These are phyloP conservation scores for Sphaerostilbella broomeana DNA, from an alignment of 2,329 filamentous ascomycete species.

Conservation along the genomic window DNA sequence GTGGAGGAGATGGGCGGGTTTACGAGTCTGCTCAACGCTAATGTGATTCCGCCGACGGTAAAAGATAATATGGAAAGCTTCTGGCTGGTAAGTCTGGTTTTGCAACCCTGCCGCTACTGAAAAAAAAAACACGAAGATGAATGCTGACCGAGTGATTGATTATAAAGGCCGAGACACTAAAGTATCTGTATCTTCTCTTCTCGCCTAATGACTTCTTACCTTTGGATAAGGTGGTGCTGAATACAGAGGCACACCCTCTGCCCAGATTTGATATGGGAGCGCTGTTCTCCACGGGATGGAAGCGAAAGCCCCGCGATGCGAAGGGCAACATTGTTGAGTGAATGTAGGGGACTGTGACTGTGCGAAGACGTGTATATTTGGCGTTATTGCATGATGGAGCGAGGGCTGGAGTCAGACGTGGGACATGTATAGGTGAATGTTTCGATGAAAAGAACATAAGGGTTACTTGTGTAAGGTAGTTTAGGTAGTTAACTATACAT, in stretches of 20 bases:
- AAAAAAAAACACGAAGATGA: no score
- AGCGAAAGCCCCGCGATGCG: constrained; percentile 55
- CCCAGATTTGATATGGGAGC: constrained; percentile 77
- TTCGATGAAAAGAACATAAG: no score
- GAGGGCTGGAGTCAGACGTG: no score
- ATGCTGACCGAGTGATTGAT: constrained; percentile 1
- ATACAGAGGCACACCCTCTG: constrained; percentile 90
- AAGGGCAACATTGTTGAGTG: constrained; percentile 33
- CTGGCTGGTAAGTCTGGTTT: constrained; percentile 66
- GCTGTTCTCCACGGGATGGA: constrained; percentile 76
- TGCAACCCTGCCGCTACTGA: no score
- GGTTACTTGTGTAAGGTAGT: no score
- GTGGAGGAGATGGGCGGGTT: constrained; percentile 75
- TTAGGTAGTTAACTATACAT: no score
- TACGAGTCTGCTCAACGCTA: constrained; percentile 71
- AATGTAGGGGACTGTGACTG: no score
- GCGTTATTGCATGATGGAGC: no score
- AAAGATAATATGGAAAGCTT: constrained; percentile 98
- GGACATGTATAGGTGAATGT: no score
- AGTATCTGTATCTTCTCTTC: constrained; percentile 96
- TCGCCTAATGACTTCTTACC: constrained; percentile 76
- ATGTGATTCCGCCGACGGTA: constrained; percentile 58
- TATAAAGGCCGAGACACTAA: constrained; percentile 80
- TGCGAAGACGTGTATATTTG: no score
- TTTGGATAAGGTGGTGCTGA: constrained; percentile 81